These are phyloP conservation scores for Phytophthora cryptogea DNA, from an alignment of 352 stramenopile species.

Conservation along the genomic window DNA sequence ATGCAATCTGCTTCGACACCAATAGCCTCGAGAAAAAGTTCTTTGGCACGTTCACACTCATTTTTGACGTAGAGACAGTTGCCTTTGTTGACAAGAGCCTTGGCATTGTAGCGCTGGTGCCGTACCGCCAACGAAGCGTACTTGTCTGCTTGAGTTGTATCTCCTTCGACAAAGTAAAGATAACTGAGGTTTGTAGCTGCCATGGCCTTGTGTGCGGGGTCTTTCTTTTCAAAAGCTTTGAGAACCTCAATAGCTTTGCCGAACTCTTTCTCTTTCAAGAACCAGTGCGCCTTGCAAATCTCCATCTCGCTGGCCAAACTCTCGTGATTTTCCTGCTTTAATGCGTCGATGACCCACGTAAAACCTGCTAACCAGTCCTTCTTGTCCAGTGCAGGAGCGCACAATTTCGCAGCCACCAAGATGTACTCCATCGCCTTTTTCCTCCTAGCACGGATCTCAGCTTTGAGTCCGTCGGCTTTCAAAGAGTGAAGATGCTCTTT, in stretches of 20 bases:
- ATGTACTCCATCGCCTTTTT: conserved; percentile 92
- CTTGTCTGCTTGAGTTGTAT: conserved; percentile 90
- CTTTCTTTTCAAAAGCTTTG: conserved; percentile 97
- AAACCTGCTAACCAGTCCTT: conserved; percentile 93
- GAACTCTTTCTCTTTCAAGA: conserved; percentile 94
- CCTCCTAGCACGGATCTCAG: conserved; percentile 70
- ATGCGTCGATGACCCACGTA: conserved; percentile 93
- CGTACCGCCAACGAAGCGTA: conserved; percentile 92
- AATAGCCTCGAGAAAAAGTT: conserved; percentile 96
- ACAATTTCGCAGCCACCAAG: conserved; percentile 93
- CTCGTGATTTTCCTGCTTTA: conserved; percentile 92
- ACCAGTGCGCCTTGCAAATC: conserved; percentile 87
- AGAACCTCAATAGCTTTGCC: conserved; percentile 94
- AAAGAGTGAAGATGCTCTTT: conserved; percentile 65
- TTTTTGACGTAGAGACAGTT: conserved; percentile 96
- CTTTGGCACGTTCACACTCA: conserved; percentile 93
- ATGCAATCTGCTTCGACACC: conserved; percentile 94
- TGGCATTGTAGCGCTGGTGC: conserved; percentile 96
- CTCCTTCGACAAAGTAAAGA: conserved; percentile 96
- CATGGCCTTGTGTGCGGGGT: conserved; percentile 92
- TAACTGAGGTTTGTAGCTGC: conserved; percentile 96
- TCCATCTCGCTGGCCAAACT: conserved; percentile 92
- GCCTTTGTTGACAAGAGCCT: conserved; percentile 97
- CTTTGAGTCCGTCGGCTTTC: conserved; percentile 73
- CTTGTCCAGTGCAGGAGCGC: conserved; percentile 92